Evolutionary conservation across 106 monocot species (phyloP).

Genomic region (Triglochin maritima): DNA sequence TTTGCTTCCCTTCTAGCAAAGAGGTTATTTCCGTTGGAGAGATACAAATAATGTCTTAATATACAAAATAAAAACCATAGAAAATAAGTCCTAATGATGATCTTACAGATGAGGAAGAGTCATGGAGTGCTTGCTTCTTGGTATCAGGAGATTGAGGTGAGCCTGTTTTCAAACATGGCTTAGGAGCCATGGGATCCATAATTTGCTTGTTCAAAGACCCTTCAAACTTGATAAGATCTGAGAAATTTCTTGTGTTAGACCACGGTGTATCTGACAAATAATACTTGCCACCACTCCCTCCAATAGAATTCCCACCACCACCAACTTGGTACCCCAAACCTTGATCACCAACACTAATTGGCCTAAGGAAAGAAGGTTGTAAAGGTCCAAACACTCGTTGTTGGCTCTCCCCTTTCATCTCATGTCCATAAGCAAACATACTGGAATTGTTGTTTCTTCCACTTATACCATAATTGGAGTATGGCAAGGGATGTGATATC

Average conservation of each 20-base stretch:
- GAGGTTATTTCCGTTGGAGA: too few species aligned
- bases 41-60: neutral
- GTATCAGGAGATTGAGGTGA: slow-evolving; percentile 8
- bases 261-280: slow-evolving; percentile 25
- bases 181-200: neutral
- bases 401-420: slow-evolving; percentile 11
- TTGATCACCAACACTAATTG: neutral
- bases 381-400: slow-evolving; percentile 21
- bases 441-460: neutral
- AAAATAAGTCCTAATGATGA: neutral
- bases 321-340: slow-evolving; percentile 9
- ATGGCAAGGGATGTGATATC: slow-evolving; percentile 13
- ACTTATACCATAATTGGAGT: slow-evolving; percentile 2
- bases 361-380: slow-evolving; percentile 16
- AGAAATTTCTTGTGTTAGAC: slow-evolving; percentile 30
- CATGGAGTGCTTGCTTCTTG: slow-evolving; percentile 19
- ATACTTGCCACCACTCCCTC: slow-evolving; percentile 12
- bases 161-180: slow-evolving; percentile 6
- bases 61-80: neutral
- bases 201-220: slow-evolving; percentile 6
- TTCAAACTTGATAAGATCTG: slow-evolving; percentile 35
- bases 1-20: too few species aligned
- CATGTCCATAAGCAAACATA: slow-evolving; percentile 1
- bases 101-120: neutral
- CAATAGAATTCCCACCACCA: slow-evolving; percentile 8